Evolutionary conservation across 345 rosid genomes (phyloP).

Genomic region (Turnera subulata): DNA sequence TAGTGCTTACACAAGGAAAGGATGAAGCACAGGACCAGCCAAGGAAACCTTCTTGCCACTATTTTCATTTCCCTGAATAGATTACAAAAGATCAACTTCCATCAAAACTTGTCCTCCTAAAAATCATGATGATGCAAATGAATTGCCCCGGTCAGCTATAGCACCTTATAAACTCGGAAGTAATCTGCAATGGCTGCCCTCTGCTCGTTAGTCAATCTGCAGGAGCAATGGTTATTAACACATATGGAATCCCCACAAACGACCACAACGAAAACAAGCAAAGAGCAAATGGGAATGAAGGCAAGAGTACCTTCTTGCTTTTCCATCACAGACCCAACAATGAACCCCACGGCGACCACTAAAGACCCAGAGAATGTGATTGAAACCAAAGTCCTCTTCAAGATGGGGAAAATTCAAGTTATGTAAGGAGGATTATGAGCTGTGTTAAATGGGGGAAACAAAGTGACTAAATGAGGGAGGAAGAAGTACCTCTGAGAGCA

Average conservation of each 20-base stretch:
- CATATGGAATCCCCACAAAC: background rate
- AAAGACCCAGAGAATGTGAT: constrained; percentile 86
- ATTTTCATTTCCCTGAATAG: constrained; percentile 75
- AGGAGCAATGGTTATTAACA: constrained; percentile 10
- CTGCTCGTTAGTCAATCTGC: constrained; percentile 85
- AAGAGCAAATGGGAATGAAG: constrained; percentile 2
- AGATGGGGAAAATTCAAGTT: constrained; percentile 4
- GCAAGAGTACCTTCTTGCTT: constrained; percentile 73
- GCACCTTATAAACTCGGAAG: constrained; percentile 79
- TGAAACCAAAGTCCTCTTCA: constrained; percentile 92
- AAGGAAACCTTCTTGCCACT: constrained; percentile 67
- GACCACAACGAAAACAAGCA: constrained; percentile 1
- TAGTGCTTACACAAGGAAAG: constrained; percentile 74
- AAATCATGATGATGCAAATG: constrained; percentile 1
- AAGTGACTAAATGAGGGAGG: background rate
- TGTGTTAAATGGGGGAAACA: background rate
- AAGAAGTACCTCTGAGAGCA: constrained; percentile 64
- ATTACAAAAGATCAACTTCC: constrained; percentile 10
- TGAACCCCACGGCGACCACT: constrained; percentile 98
- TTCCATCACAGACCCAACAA: constrained; percentile 95
- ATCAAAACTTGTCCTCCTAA: constrained; percentile 2
- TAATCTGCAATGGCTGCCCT: constrained; percentile 89
- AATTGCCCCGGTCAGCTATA: constrained; percentile 3
- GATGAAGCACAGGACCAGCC: constrained; percentile 69
- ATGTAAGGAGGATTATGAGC: too few species aligned